Base-by-base conservation (phyloP, 2,329 filamentous ascomycete species). In the Tolypocladium cylindrosporum region DNA sequence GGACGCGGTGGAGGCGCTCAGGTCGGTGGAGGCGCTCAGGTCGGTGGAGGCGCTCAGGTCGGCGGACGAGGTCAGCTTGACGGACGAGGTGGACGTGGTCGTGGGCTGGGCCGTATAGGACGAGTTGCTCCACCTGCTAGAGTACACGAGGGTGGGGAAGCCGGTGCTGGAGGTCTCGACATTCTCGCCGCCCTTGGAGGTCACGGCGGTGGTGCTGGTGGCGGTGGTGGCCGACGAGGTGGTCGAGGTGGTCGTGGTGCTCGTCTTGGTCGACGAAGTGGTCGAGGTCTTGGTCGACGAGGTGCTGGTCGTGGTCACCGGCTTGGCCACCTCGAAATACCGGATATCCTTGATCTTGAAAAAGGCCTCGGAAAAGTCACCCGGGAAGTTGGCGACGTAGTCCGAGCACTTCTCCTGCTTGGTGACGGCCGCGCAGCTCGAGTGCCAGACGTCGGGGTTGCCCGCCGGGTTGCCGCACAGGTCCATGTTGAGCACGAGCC, bases 391-490 rank as follows among this genome's bases (percentile, higher is more conserved):
- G 37, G 65, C 65, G 40, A 79, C 73, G 54, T 72, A 79, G 36
- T 68, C 64, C 21, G 60, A 57, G 66, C 76, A 78, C 21, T 65
- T 64, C 1, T 50, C 57, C 48, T 65, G 64, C 21, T 60, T 59
- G 9, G 70, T 66, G 53, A 57, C 53, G 39, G 56, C 55, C 31
- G 52, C 16, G 59, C 73, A 74, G 16, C 58, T 48, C 42, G 65
- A 55, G 52, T 61, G 60, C 67, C 69, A 74, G 45, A 66, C 59
- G 16, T 60, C 57, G 4, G 59, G 43, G 45, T 65, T 64, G 55
- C 69, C 85, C 1, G 87, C 86, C 75, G 86, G 88, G 64, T 85
- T 81, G 21, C 89, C 89, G 69, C 89, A 93, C 69, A 92, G 87
- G 37, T 85, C 70, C 51, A 89, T 89, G 75, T 91, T 84, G 64